Conservation (phyloP, 768 basidiomycete species). For the Lepiota subincarnata region DNA sequence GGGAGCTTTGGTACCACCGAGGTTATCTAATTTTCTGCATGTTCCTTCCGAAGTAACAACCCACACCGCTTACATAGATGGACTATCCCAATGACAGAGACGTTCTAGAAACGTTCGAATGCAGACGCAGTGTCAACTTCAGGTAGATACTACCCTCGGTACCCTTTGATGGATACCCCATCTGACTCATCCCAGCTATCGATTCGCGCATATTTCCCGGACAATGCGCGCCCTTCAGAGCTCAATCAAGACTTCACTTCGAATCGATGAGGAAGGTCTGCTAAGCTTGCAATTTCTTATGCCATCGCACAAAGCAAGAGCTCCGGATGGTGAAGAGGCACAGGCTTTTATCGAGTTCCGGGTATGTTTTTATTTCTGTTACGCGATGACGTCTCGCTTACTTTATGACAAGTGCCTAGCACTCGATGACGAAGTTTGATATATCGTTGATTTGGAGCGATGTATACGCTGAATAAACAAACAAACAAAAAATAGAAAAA, state of each 20-base stretch:
- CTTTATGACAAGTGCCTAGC: slow-evolving; percentile 35
- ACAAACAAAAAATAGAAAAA: too few species aligned
- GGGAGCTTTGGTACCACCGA: slow-evolving; percentile 86
- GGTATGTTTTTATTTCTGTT: slow-evolving; percentile 42
- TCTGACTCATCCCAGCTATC: slow-evolving; percentile 55
- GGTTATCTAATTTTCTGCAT: slow-evolving; percentile 32
- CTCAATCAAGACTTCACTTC: slow-evolving; percentile 84
- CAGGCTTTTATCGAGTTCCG: slow-evolving; percentile 85
- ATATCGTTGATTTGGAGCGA: not conserved
- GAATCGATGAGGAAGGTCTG: slow-evolving; percentile 79
- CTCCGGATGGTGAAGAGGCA: slow-evolving; percentile 30
- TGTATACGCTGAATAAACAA: not conserved
- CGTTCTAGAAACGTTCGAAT: slow-evolving; percentile 89
- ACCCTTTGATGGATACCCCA: not conserved
- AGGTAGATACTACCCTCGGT: slow-evolving; percentile 46
- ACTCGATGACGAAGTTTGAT: slow-evolving; percentile 20
- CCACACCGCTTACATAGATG: slow-evolving; percentile 53
- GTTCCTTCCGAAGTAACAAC: not conserved
- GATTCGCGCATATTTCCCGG: slow-evolving; percentile 70
- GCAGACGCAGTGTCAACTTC: slow-evolving; percentile 58
- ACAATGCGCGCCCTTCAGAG: slow-evolving; percentile 72
- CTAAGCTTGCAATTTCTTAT: slow-evolving; percentile 90
- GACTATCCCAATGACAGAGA: slow-evolving; percentile 94
- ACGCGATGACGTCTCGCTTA: not conserved
- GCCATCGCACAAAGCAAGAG: slow-evolving; percentile 46